Evolutionary conservation across 495 filamentous ascomycete species (phyloP).

Genomic region (Tirmania nivea): DNA sequence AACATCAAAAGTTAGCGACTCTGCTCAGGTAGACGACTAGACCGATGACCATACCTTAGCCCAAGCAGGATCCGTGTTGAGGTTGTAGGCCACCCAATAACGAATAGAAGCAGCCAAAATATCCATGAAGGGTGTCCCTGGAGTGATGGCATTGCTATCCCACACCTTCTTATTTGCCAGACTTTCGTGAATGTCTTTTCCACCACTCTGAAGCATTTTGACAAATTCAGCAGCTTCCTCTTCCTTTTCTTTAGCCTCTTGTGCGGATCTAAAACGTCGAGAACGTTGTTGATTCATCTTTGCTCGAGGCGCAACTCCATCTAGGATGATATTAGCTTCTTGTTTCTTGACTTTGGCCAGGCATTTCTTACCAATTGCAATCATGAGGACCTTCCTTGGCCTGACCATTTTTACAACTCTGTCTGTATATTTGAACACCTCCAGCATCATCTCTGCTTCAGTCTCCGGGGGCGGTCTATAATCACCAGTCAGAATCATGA

Average conservation of each 20-base stretch:
- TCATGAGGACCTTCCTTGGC: constrained; percentile 86
- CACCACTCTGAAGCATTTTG: constrained; percentile 56
- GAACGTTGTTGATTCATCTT: constrained; percentile 99
- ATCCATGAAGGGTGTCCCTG: constrained; percentile 97
- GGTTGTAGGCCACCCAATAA: constrained; percentile 93
- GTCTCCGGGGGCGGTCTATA: constrained; percentile 54
- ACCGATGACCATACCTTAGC: constrained; percentile 34
- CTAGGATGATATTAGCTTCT: constrained; percentile 33
- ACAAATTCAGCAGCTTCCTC: constrained; percentile 71
- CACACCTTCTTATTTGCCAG: constrained; percentile 70
- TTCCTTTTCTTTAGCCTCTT: constrained; percentile 85
- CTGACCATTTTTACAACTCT: constrained; percentile 96
- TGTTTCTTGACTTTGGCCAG: neutral
- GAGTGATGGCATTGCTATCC: constrained; percentile 95
- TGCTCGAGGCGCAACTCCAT: constrained; percentile 88
- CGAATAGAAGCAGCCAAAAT: constrained; percentile 74
- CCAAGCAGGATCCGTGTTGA: constrained; percentile 94
- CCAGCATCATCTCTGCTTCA: constrained; percentile 98
- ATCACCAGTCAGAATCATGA: neutral
- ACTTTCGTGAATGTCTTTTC: constrained; percentile 33
- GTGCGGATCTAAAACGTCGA: constrained; percentile 73
- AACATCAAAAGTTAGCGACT: constrained; percentile 12
- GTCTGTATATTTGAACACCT: constrained; percentile 92
- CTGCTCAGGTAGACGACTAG: too few species aligned
- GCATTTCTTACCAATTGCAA: constrained; percentile 64